Conservation (phyloP, 441 rosid species). For the Jatropha multifida region DNA sequence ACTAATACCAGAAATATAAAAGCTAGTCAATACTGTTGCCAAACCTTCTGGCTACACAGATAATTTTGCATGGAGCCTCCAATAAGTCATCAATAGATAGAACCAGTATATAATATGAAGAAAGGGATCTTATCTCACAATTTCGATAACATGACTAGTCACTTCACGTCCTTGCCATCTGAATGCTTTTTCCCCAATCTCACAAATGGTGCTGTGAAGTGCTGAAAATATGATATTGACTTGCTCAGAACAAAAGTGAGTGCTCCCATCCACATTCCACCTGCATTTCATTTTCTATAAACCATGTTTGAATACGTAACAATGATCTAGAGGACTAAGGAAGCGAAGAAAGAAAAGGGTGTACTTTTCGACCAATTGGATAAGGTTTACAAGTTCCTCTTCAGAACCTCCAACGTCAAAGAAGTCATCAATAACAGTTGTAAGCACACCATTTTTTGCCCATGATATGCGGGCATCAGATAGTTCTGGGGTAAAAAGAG, state of each 20-base stretch:
- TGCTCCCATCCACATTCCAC: constrained; percentile 51
- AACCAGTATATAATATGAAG: background rate
- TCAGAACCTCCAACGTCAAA: constrained; percentile 80
- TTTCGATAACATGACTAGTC: constrained; percentile 46
- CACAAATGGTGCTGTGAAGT: constrained; percentile 59
- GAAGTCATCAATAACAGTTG: constrained; percentile 83
- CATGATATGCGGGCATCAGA: constrained; percentile 82
- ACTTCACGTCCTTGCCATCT: constrained; percentile 58
- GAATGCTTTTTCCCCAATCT: constrained; percentile 66
- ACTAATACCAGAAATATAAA: background rate
- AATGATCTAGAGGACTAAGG: constrained; percentile 3
- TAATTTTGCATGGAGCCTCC: background rate
- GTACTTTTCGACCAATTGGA: constrained; percentile 59
- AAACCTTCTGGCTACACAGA: background rate
- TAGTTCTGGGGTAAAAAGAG: constrained; percentile 54
- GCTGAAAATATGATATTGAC: constrained; percentile 77
- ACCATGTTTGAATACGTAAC: constrained; percentile 15
- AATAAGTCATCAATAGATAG: background rate
- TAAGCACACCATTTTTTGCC: constrained; percentile 85
- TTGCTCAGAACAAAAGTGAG: constrained; percentile 58
- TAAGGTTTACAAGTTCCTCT: constrained; percentile 65
- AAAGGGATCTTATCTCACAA: constrained; percentile 37
- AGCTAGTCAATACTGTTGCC: background rate
- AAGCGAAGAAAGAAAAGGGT: constrained; percentile 17
- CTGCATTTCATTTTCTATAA: constrained; percentile 36